Percentiles rank a stretch among this genome's conserved stretches.
Evolutionary conservation across 805 yeast genomes (phyloP).

Genomic region (Yarrowia keelungensis): DNA sequence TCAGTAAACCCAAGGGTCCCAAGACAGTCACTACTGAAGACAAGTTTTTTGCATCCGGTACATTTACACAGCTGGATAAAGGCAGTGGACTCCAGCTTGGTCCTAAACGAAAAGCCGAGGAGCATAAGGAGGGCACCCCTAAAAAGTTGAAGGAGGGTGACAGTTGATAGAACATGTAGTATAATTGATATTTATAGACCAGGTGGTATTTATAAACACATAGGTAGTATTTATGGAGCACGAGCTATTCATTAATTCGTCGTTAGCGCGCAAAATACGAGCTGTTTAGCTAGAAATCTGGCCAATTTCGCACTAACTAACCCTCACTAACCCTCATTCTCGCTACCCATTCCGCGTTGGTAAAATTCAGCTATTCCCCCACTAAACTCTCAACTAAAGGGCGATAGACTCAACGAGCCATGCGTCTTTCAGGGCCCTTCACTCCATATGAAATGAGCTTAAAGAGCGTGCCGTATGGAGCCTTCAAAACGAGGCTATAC

Average conservation of each 20-base stretch:
- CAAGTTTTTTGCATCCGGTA: conserved; percentile 33
- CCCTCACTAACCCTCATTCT: no score
- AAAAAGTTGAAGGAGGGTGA: conserved; percentile 25
- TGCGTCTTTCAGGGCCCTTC: background rate
- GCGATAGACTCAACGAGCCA: background rate
- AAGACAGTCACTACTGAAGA: background rate
- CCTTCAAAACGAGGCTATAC: background rate
- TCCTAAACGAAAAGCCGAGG: conserved; percentile 26
- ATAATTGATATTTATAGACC: conserved; percentile 5
- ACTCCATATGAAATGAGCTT: no score
- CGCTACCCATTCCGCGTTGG: background rate
- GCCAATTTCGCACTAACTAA: no score
- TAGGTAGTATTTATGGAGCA: background rate
- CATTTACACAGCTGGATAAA: conserved; percentile 30
- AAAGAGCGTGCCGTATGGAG: background rate
- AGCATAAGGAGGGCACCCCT: background rate
- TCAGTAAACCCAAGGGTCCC: conserved; percentile 15
- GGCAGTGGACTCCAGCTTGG: conserved; percentile 11
- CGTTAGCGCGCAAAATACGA: background rate
- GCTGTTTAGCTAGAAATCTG: background rate
- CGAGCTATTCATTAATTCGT: no score
- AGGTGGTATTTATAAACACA: background rate
- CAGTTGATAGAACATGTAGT: background rate
- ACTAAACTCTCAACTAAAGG: background rate
- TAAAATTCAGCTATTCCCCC: background rate